Evolutionary conservation across 2,329 filamentous ascomycete genomes (phyloP).

Genomic region (Ramularia endophylla): DNA sequence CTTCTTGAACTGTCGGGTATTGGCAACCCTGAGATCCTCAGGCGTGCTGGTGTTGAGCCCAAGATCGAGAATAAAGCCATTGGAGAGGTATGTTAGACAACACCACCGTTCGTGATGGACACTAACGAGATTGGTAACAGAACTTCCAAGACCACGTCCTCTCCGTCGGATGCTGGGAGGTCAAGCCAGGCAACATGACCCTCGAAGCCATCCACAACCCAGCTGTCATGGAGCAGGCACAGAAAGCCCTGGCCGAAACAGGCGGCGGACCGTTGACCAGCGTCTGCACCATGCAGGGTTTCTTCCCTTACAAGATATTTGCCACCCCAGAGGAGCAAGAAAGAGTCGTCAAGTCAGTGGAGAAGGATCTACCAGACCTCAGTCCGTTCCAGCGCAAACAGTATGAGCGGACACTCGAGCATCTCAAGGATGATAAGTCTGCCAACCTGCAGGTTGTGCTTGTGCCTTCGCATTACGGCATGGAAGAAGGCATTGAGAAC

Average conservation of each 20-base stretch:
- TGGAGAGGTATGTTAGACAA: slow-evolving; percentile 29
- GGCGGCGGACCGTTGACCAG: slow-evolving; percentile 29
- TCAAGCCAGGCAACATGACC: slow-evolving; percentile 24
- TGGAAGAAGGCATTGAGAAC: slow-evolving; percentile 24
- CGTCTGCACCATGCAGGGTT: slow-evolving; percentile 31
- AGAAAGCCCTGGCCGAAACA: slow-evolving; percentile 29
- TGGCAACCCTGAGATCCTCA: slow-evolving; percentile 43
- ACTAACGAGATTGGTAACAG: neutral
- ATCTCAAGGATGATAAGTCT: slow-evolving; percentile 32
- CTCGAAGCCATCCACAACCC: slow-evolving; percentile 28
- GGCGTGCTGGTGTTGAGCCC: slow-evolving; percentile 32
- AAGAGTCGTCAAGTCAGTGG: slow-evolving; percentile 27
- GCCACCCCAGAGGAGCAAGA: slow-evolving; percentile 30
- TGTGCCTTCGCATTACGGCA: slow-evolving; percentile 28
- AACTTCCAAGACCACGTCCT: slow-evolving; percentile 46
- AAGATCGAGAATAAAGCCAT: slow-evolving; percentile 42
- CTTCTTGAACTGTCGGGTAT: slow-evolving; percentile 58
- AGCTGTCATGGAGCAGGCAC: slow-evolving; percentile 28
- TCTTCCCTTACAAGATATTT: slow-evolving; percentile 27
- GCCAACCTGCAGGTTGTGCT: slow-evolving; percentile 35
- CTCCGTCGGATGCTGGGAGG: slow-evolving; percentile 20
- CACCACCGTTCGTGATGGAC: no score
- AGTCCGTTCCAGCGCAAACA: slow-evolving; percentile 33
- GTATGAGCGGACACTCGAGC: slow-evolving; percentile 29
- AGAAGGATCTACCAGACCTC: slow-evolving; percentile 21